A percentile compares a stretch with the other conserved stretches of the same genome.
phyloP scores from a whole-genome alignment of 768 basidiomycete genomes.

The Tubosaeta brunneosetosa region DNA sequence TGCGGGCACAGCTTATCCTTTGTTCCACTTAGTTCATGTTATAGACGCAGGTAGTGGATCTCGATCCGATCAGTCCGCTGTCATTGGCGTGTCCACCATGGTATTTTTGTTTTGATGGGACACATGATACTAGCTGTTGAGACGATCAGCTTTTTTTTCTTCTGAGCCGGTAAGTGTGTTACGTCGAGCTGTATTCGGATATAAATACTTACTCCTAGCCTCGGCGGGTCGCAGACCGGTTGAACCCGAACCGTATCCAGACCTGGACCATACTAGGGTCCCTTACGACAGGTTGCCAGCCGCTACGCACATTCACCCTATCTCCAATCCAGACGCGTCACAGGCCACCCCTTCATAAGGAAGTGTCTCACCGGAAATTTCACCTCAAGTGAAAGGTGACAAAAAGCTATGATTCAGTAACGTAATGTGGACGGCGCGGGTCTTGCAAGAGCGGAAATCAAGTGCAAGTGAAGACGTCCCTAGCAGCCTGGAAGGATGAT shows the following conservation, averaged over 20 bases:
- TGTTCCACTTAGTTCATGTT: slow-evolving; percentile 12
- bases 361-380: slow-evolving; percentile 15
- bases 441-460: slow-evolving; percentile 19
- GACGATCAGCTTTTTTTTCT: background rate
- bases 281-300: slow-evolving; percentile 23
- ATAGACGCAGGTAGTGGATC: slow-evolving; percentile 5
- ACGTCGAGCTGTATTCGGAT: background rate
- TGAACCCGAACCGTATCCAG: background rate
- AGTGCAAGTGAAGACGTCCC: slow-evolving; percentile 7
- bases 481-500: slow-evolving; percentile 8
- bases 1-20: background rate
- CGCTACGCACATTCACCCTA: slow-evolving; percentile 12
- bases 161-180: background rate
- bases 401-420: slow-evolving; percentile 12
- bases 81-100: background rate
- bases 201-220: background rate
- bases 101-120: slow-evolving; percentile 1
- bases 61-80: slow-evolving; percentile 16
- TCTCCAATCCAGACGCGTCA: slow-evolving; percentile 13
- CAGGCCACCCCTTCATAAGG: slow-evolving; percentile 12
- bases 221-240: background rate
- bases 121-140: background rate
- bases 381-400: slow-evolving; percentile 2
- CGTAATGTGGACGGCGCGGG: slow-evolving; percentile 24
- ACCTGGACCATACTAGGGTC: slow-evolving; percentile 8